Base-by-base conservation (phyloP, 1,284 basidiomycete species). In the Pseudozyma hubeiensis region DNA sequence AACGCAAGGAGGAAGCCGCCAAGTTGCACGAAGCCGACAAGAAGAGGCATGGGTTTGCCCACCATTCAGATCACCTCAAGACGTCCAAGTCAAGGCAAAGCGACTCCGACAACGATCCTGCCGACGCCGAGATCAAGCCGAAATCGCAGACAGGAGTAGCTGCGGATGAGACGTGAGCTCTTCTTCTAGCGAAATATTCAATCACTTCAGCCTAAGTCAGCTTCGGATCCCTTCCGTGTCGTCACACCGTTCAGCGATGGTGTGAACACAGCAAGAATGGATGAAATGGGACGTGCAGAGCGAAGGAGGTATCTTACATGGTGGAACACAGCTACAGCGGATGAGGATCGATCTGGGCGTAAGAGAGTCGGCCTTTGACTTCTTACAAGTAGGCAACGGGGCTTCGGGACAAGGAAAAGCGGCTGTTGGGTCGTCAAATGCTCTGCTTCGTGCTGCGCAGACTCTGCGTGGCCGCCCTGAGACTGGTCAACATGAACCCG, bases 1-100 rank as follows among this genome's bases (percentile, higher is more conserved):
- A 66, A 19, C 63, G 69, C 33, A 66, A 72, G 41, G 54, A 63
- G 39, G 69, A 72, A 44, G 63, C 69, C 4, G 69, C 69, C 24
- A 58, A 49, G 11, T 45, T 72, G 29, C 69, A 72, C 62, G 48
- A 66, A n/a, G 64, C 19, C 48, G 58, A 72, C 46, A 61, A 61
- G 40, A 66, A 65, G 17, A 46, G 44, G 10, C 62, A 62, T 30
- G 16, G 60, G 2, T 64, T 70, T 29, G 11, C 35, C 1, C 58
- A 53, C 41, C 56, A 60, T 35, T 50, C 57, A 3, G 53, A 69
- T n/a, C 55, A 55, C 11, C 61, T 70, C 52, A 64, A 56, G 45
- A 56, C 53, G 1, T 53, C 56, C 39, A 56, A 49, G 19, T 31
- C 39, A 3, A 45, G 5, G 17, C 46, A 51, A 17, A 63, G 56